These are phyloP conservation scores for Saturnispora kantuleensis DNA, from an alignment of 805 yeast genomes.

Conservation along the genomic window DNA sequence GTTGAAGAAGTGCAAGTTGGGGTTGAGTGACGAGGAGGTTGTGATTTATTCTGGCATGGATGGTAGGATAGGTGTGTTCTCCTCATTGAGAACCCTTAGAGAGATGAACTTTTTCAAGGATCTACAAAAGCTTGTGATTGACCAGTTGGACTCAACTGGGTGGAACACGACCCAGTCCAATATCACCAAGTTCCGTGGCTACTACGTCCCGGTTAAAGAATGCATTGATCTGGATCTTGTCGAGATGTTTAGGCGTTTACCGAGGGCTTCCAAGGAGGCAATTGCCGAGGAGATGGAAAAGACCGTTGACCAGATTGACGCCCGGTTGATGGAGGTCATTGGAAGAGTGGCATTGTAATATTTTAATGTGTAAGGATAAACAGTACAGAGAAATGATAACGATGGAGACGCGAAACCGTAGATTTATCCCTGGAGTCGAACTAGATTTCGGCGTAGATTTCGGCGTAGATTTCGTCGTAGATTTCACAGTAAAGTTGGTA, in stretches of 20 bases:
- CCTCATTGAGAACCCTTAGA: conserved; percentile 52
- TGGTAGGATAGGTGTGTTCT: conserved; percentile 69
- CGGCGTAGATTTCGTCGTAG: too few species aligned
- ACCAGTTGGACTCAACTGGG: conserved; percentile 23
- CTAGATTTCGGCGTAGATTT: too few species aligned
- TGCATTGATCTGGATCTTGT: conserved; percentile 85
- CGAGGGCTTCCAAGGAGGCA: conserved; percentile 26
- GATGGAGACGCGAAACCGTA: too few species aligned
- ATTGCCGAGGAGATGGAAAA: conserved; percentile 37
- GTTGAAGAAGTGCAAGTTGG: conserved; percentile 43
- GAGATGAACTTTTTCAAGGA: conserved; percentile 52
- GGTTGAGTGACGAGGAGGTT: conserved; percentile 55
- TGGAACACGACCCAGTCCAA: conserved; percentile 47
- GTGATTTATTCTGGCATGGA: conserved; percentile 67
- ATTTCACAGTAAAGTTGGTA: too few species aligned
- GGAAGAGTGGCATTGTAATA: conserved; percentile 27
- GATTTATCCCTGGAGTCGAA: too few species aligned
- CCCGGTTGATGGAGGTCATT: conserved; percentile 42
- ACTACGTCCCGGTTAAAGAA: conserved; percentile 67
- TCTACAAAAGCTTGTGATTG: conserved; percentile 40
- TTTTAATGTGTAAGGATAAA: too few species aligned
- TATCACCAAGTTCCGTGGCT: conserved; percentile 60
- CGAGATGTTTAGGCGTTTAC: conserved; percentile 41
- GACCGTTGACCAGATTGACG: conserved; percentile 38
- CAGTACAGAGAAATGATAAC: too few species aligned